Base-by-base conservation (phyloP, 2,329 filamentous ascomycete species). In the Colletotrichum coccodes region DNA sequence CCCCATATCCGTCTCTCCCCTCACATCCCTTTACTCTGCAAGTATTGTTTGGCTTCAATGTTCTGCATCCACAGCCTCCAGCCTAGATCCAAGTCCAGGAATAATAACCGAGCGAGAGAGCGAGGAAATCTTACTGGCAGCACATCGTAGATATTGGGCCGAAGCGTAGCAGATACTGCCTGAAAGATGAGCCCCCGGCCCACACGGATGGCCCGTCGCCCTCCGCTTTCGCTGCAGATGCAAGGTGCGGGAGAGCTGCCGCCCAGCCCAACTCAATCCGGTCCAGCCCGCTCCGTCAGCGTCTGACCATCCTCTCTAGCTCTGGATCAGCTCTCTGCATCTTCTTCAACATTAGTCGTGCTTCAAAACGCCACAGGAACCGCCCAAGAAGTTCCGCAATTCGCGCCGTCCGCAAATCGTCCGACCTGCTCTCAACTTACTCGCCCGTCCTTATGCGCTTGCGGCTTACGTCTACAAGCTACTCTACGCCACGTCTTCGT, bases 381-480 rank as follows among this genome's bases (percentile, higher is more conserved):
- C 12, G 21, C n/a, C 50, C 47, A 38, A 44, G 47, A 26, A 23
- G 32, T 18, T 38, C 30, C 21, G 30, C 30, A 12, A 30, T 46
- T 11, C 26, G 40, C 14, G 21, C 30, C 26, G 23, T 21, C 28
- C 36, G 23, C 52, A 42, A 11, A 60, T 28, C 21, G 30, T 53
- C 63, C 34, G 32, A 46, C 49, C 40, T 42, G 38, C 28, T 54
- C 32, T 11, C 16, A n/a, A 30, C n/a, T 36, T 16, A 59, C 30
- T 52, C 32, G 44, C 32, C 32, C 38, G 12, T n/a, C 32, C 30
- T 40, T 21, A n/a, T 23, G 65, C 60, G 65, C 60, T 68, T 68
- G 65, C 60, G 53, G 65, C 60, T 54, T 64, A 53, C 47, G 32
- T 26, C 46, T 49, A 46, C 47, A 58, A 58, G 53, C 61, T 40